phyloP scores from a whole-genome alignment of 495 filamentous ascomycete genomes.

The Aspergillus saccharolyticus region DNA sequence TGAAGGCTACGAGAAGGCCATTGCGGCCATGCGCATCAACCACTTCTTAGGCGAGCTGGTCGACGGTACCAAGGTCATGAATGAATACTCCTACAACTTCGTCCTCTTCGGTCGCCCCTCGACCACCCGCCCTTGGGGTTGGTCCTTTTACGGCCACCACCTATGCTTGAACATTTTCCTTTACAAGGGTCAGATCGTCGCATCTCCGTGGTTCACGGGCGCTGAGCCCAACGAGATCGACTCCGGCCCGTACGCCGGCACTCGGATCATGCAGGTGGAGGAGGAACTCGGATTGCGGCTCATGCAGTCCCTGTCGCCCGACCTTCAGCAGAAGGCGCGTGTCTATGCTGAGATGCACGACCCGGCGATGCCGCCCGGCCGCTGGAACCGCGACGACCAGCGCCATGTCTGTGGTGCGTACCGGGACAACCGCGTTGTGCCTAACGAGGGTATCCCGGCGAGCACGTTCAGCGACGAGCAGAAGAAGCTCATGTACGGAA shows the following conservation, averaged over 20 bases:
- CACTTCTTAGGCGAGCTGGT: constrained; percentile 70
- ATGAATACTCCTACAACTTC: constrained; percentile 73
- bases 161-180: constrained; percentile 66
- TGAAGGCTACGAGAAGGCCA: constrained; percentile 66
- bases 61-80: constrained; percentile 55
- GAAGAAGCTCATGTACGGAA: constrained; percentile 47
- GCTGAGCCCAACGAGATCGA: constrained; percentile 75
- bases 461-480: constrained; percentile 40
- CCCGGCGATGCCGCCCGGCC: constrained; percentile 56
- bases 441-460: constrained; percentile 60
- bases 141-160: constrained; percentile 72
- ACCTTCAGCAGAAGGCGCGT: constrained; percentile 47
- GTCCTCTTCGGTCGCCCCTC: constrained; percentile 55
- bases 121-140: constrained; percentile 57
- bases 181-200: constrained; percentile 53
- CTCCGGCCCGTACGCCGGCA: constrained; percentile 53
- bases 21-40: constrained; percentile 69
- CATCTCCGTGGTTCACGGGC: constrained; percentile 68
- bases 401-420: constrained; percentile 69
- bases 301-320: constrained; percentile 57
- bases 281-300: constrained; percentile 56
- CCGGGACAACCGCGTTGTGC: constrained; percentile 69
- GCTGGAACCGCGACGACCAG: constrained; percentile 73
- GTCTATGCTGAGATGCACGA: constrained; percentile 54
- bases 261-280: constrained; percentile 60